Conservation (phyloP, 129 eudicot species). For the Tagetes patula region DNA sequence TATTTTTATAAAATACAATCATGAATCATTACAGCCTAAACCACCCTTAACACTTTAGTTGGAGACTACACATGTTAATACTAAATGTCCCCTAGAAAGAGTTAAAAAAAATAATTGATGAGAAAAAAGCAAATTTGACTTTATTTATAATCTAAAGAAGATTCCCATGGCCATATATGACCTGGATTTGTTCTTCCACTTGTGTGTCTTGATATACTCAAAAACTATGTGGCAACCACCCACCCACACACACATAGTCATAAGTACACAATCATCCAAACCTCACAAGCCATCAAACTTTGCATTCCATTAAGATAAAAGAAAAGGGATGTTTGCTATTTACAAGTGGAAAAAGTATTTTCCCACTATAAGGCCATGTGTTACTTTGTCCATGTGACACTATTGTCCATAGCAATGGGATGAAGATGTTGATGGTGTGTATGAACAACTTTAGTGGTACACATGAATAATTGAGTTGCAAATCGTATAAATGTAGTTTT, state of each 20-base stretch:
- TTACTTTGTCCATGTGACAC: too few species aligned
- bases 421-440: too few species aligned
- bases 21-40: too few species aligned
- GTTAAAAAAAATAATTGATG: too few species aligned
- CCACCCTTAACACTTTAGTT: too few species aligned
- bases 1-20: too few species aligned
- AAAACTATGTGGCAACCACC: conserved; percentile 25
- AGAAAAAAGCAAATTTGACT: conserved; percentile 18
- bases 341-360: neutral
- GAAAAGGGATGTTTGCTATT: neutral
- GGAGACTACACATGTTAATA: too few species aligned
- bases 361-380: neutral
- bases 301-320: neutral
- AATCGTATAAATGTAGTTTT: too few species aligned
- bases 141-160: conserved; percentile 23
- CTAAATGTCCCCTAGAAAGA: too few species aligned
- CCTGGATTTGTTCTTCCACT: conserved; percentile 35
- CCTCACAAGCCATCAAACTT: conserved; percentile 16
- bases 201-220: conserved; percentile 19
- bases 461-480: too few species aligned
- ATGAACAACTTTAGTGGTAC: too few species aligned
- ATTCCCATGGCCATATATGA: conserved; percentile 28
- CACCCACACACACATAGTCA: conserved; percentile 13
- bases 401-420: too few species aligned
- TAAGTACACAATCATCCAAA: conserved; percentile 17